Evolutionary conservation across 768 basidiomycete species (phyloP), one percentile per base, ranked within the genome.

Genomic region (Cyclocybe aegerita): DNA sequence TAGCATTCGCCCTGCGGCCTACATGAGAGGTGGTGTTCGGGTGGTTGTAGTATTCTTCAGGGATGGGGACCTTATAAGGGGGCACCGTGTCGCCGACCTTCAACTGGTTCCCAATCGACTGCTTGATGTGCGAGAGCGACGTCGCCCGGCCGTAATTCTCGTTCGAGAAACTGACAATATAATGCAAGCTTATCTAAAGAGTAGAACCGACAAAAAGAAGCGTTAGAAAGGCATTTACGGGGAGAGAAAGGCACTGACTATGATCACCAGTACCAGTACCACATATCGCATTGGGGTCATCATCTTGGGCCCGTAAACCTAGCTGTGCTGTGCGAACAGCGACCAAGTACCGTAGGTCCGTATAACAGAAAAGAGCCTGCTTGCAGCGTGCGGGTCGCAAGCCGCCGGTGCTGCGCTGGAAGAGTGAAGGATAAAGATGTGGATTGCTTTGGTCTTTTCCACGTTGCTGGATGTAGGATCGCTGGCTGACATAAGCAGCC

Each of bases 1-100:
- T 83, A 17, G 92, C 92, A 63, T 90, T 93, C 2, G 88, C 90
- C 62, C 80, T 90, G 35, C 84, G 75, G n/a, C 69, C 74, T 36
- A 70, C 72, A 1, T 68, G 60, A 14, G 68, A 61, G 2, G 70
- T 65, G 38, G 55, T 52, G 50, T 76, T 76, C 12, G 65, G 50
- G 11, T 66, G 65, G 48, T 73, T 54, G 63, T 81, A 84, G 65
- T 85, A 85, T 23, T 80, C 73, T 3, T 82, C 82, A 7, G 81
- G 76, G 3, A 88, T 69, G n/a, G 78, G 71, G n/a, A 72, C 70
- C 62, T 81, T 76, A 65, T 86, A 74, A 7, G 81, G 79, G 15
- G 83, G 74, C 16, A 58, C 53, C 52, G 33, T 36, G 45, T 11
- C 36, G 14, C 38, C 11, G 43, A 47, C 41, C 59, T 59, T 9